Evolutionary conservation across 495 filamentous ascomycete genomes (phyloP).

Genomic region (Pyrenula massariospora): DNA sequence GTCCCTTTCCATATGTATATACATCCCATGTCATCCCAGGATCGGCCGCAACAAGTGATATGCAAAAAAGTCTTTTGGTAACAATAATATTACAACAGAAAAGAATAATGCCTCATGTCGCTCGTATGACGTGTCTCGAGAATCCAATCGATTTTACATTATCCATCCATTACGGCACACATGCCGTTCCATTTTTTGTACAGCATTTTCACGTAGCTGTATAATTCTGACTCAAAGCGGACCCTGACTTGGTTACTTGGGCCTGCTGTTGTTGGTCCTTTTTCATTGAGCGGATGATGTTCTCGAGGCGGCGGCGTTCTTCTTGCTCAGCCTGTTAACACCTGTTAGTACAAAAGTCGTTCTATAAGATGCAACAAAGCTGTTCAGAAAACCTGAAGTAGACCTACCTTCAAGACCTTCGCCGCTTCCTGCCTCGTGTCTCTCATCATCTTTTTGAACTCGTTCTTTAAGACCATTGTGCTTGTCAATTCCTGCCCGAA

Average conservation of each 20-base stretch:
- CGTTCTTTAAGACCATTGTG: slow-evolving; percentile 62
- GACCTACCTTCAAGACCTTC: slow-evolving; percentile 55
- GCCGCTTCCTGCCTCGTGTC: slow-evolving; percentile 63
- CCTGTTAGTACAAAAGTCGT: too few species aligned
- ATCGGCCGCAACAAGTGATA: background rate
- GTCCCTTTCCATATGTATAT: background rate
- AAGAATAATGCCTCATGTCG: background rate
- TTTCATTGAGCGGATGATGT: slow-evolving; percentile 40
- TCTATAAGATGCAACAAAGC: slow-evolving; percentile 1
- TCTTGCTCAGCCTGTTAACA: slow-evolving; percentile 54
- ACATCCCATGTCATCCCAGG: background rate
- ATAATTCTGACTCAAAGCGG: background rate
- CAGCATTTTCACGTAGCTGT: background rate
- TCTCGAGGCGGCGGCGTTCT: slow-evolving; percentile 55
- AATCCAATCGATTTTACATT: too few species aligned
- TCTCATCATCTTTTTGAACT: slow-evolving; percentile 88
- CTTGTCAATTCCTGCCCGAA: slow-evolving; percentile 43
- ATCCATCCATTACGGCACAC: too few species aligned
- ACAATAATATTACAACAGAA: background rate
- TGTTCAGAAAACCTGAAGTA: background rate
- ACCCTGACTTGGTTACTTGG: background rate
- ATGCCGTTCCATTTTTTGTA: too few species aligned
- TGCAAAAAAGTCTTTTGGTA: background rate
- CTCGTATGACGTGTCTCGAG: too few species aligned
- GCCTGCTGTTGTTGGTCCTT: slow-evolving; percentile 33